Percentiles rank a stretch among this genome's conserved stretches.
phyloP scores from a whole-genome alignment of 1,139 yeast genomes.

The Suhomyces maxii region DNA sequence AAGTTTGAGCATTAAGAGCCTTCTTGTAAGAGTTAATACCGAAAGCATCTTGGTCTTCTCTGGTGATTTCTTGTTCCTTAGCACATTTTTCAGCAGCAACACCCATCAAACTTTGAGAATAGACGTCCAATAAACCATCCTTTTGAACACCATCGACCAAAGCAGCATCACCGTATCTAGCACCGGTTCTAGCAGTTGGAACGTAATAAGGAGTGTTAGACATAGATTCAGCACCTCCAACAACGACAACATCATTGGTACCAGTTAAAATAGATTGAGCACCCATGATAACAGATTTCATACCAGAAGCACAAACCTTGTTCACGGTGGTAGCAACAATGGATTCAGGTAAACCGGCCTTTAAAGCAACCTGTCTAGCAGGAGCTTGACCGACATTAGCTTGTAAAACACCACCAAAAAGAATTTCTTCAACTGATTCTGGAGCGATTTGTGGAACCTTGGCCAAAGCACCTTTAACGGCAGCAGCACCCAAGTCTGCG shows the following conservation, averaged over 20 bases:
- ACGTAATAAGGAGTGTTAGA: conserved; percentile 92
- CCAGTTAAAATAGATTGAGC: conserved; percentile 91
- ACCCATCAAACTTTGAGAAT: conserved; percentile 88
- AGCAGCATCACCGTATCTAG: conserved; percentile 79
- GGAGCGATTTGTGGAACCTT: conserved; percentile 83
- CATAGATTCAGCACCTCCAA: conserved; percentile 99
- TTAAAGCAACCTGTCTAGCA: conserved; percentile 94
- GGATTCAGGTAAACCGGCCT: conserved; percentile 78
- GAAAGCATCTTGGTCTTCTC: conserved; percentile 72
- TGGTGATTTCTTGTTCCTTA: conserved; percentile 57
- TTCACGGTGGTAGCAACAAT: conserved; percentile 88
- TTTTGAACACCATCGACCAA: conserved; percentile 85
- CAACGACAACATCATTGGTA: conserved; percentile 86
- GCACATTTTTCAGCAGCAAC: conserved; percentile 97
- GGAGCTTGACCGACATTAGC: conserved; percentile 98
- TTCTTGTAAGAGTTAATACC: conserved; percentile 70
- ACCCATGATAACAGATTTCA: conserved; percentile 87
- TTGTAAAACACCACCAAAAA: conserved; percentile 89
- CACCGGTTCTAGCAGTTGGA: conserved; percentile 82
- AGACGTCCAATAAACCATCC: conserved; percentile 92
- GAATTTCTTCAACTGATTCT: conserved; percentile 78
- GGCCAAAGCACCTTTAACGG: conserved; percentile 83
- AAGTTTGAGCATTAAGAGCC: conserved; percentile 76
- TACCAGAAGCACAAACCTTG: conserved; percentile 97
- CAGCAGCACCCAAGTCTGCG: conserved; percentile 87